Base-by-base conservation (phyloP, 495 filamentous ascomycete genomes). In the Podospora tetraspora region DNA sequence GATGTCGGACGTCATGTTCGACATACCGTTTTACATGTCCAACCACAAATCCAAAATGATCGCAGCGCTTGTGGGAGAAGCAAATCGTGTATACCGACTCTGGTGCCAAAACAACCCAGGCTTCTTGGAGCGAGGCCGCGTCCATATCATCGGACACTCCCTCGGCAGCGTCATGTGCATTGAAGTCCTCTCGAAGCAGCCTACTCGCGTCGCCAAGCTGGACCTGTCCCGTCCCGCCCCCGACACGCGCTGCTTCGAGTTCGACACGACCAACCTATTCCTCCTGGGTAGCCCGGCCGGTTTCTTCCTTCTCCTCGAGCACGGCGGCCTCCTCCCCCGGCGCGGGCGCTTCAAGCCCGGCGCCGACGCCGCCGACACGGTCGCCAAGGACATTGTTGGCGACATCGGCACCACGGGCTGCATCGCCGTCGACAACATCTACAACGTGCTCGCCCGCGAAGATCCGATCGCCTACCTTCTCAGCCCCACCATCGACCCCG, bases 11-110 rank as follows among this genome's bases (percentile, higher is more conserved):
- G 93, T 99, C 66, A 96, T 99, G 92, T 87, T 97, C 6, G 95
- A 99, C 75, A 92, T 99, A 37, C 95, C 95, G 0, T 97, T 96
- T 72, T 99, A 98, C 78, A 87, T 99, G 69, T 97, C 94, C 1
- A 91, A 95, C 71, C 95, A 97, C 78, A 95, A 97, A 71, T 88
- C 90, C 1, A 96, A 92, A 78, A 98, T 99, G 93, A 89, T 96
- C 29, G 84, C 88, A 64, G 94, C 94, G 1, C 89, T 97, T 24
- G 88, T 94, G n/a, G 83, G 82, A 72, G 95, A 99, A 79, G 95
- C 95, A 1, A 99, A 99, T 72, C 87, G 95, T 2, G 90, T 99
- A 5, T 97, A 94, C 74, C 87, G 91, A 9, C 84, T 98, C 3
- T 99, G 95, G 95, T 96, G 92, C 71, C 83, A 83, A 52, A 96